Base-by-base conservation (phyloP, 2,329 filamentous ascomycete genomes). In the Didymella segeticola region DNA sequence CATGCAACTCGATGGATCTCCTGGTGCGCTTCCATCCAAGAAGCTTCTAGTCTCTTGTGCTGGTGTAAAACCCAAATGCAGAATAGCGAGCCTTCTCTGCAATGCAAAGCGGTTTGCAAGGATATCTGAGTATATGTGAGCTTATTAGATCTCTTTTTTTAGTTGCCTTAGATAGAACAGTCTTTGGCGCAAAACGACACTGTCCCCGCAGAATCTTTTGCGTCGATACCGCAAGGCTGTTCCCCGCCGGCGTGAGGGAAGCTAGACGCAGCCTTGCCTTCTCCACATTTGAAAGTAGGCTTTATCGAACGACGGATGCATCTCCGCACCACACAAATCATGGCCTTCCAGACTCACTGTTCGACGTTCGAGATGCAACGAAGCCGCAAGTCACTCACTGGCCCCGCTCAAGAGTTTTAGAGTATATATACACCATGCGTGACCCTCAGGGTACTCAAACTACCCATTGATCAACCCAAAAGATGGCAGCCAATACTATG, bases 251-350 rank as follows among this genome's bases (percentile, higher is more conserved):
- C 31, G 31, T 29, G 31, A 49, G 33, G 47, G 47, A 50, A 38
- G 31, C 39, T 48, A 48, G 22, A 5, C 7, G 10, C 47, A 50
- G 31, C 20, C 31, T 38, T 17, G 31, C 30, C 8, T 50, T 43
- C 38, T 39, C 47, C 47, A 50, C 39, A 20, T n/a, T 19, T 38
- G 12, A 19, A 43, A 50, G 47, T 50, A 43, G 47, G 39, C 47
- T 37, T 37, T 38, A 43, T n/a, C n/a, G n/a, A n/a, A n/a, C 31
- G 31, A 19, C 47, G 31, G 47, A 31, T 14, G 8, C 10, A 30
- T 43, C 39, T 43, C 39, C 47, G 47, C 38, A 19, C 26, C 26
- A 43, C 15, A 25, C 47, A 50, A 38, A 22, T 29, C 25, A 30
- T 2, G 14, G 6, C 11, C 47, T 37, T 43, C 47, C 47, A 50